Base-by-base conservation (phyloP, 179 eudicot species). In the Amaranthus tricolor region DNA sequence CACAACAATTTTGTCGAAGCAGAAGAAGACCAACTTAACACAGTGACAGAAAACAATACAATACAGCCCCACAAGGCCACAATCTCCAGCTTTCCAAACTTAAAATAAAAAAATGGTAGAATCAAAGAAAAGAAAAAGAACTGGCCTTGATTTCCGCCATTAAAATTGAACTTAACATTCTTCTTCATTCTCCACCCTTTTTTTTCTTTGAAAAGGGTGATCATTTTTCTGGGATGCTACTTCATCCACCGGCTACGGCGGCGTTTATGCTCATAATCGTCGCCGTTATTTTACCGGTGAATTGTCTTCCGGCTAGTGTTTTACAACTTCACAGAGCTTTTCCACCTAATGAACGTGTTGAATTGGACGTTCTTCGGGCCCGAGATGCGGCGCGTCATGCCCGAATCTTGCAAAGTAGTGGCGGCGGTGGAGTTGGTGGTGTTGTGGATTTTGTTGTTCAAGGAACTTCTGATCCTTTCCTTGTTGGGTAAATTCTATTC, bases 391-490 rank as follows among this genome's bases (percentile, higher is more conserved):
- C 78, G 1, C 85, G 98, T 66, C 98, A 94, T 71, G 81, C 83
- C 1, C 77, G 98, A 76, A 55, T 94, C 78, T 86, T 92, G 90
- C 91, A 84, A 45, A 71, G 72, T 60, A 45, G 50, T 7, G 71
- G 24, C 50, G 69, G 72, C 44, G 89, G 61, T 9, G 68, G 72
- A 3, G 69, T 55, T 76, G 77, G 76, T 59, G 93, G 97, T 14
- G 97, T 93, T 49, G 84, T 88, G 50, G 97, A 95, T 87, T 90
- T 95, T 59, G 85, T 83, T 48, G 97, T 95, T 59, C 83, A 83
- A 71, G 99, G 99, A 48, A 80, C 92, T 58, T 90, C 88, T 80
- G 91, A 95, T 85, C 99, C 99, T 59, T 90, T 79, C 68, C 76
- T 81, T 62, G 97, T 90, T 78, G 99, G 98, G 98, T 94, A 86